These are phyloP conservation scores for Scheffersomyces cryptocercus DNA, from an alignment of 1,139 yeast species.

Conservation along the genomic window DNA sequence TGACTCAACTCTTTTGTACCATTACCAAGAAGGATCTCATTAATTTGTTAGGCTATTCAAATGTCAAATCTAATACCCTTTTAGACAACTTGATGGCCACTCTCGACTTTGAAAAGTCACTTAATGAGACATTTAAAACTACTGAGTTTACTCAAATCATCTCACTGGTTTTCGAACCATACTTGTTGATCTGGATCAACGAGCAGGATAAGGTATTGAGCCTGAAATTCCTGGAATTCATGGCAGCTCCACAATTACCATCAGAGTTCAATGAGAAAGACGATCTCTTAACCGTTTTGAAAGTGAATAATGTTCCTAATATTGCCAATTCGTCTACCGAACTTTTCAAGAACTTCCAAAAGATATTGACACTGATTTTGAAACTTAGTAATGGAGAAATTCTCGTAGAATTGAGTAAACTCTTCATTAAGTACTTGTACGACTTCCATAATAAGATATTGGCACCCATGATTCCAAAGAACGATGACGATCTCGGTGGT, in stretches of 20 bases:
- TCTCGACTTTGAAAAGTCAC: conserved; percentile 72
- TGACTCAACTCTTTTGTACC: conserved; percentile 65
- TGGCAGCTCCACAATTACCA: conserved; percentile 50
- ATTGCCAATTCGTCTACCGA: conserved; percentile 86
- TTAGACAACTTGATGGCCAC: conserved; percentile 32
- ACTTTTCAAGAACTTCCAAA: conserved; percentile 73
- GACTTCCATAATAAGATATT: conserved; percentile 67
- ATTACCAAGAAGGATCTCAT: conserved; percentile 67
- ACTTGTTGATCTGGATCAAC: conserved; percentile 80
- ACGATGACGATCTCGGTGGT: conserved; percentile 20
- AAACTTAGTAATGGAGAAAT: conserved; percentile 73
- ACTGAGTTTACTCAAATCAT: conserved; percentile 51
- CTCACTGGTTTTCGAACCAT: conserved; percentile 82
- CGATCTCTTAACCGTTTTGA: conserved; percentile 35
- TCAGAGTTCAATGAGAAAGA: conserved; percentile 29
- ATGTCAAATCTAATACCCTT: conserved; percentile 11
- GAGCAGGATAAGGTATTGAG: conserved; percentile 72
- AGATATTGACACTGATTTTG: conserved; percentile 70
- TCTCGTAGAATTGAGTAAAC: conserved; percentile 57
- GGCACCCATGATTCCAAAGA: conserved; percentile 55
- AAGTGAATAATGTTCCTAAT: conserved; percentile 50
- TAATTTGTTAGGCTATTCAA: conserved; percentile 11
- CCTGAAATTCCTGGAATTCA: conserved; percentile 61
- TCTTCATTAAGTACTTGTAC: conserved; percentile 68
- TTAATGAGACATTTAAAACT: conserved; percentile 58